phyloP scores from a whole-genome alignment of 225 moss, liverwort and hornwort genomes.

The Pleurozium schreberi region DNA sequence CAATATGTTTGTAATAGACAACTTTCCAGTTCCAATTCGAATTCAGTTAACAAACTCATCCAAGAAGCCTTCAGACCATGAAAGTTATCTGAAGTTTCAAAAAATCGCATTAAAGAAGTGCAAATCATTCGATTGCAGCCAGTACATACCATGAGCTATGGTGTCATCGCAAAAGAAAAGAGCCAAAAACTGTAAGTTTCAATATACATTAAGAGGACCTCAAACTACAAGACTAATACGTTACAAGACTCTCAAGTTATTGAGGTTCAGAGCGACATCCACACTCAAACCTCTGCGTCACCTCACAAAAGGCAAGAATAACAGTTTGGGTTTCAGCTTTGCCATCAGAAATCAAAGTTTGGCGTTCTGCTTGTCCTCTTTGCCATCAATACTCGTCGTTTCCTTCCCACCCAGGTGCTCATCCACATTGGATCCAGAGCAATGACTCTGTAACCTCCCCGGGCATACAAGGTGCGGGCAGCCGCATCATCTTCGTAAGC shows the following conservation, averaged over 20 bases:
- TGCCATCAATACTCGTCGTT: slow-evolving; percentile 78
- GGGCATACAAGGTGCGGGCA: slow-evolving; percentile 70
- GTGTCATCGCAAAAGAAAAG: background rate
- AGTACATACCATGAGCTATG: slow-evolving; percentile 2
- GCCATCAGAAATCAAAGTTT: slow-evolving; percentile 45
- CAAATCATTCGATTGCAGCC: background rate
- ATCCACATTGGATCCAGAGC: slow-evolving; percentile 77
- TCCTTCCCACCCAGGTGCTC: slow-evolving; percentile 73
- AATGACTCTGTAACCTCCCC: slow-evolving; percentile 63
- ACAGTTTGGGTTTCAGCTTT: background rate
- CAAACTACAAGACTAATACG: slow-evolving; percentile 6
- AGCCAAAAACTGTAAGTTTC: background rate
- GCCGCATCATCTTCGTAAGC: slow-evolving; percentile 83
- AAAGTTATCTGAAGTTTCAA: background rate
- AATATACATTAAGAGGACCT: slow-evolving; percentile 9
- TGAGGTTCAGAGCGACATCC: background rate
- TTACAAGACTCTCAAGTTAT: slow-evolving; percentile 6
- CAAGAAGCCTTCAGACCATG: background rate
- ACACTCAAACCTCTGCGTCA: background rate
- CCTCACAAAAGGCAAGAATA: background rate
- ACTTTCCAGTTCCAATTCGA: background rate
- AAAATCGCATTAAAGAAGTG: background rate
- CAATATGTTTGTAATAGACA: background rate
- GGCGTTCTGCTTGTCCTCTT: slow-evolving; percentile 34
- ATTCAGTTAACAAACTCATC: background rate